Evolutionary conservation across 2,329 filamentous ascomycete genomes (phyloP), one percentile per base, ranked within the genome.

Genomic region (Pyrenochaeta sp.): DNA sequence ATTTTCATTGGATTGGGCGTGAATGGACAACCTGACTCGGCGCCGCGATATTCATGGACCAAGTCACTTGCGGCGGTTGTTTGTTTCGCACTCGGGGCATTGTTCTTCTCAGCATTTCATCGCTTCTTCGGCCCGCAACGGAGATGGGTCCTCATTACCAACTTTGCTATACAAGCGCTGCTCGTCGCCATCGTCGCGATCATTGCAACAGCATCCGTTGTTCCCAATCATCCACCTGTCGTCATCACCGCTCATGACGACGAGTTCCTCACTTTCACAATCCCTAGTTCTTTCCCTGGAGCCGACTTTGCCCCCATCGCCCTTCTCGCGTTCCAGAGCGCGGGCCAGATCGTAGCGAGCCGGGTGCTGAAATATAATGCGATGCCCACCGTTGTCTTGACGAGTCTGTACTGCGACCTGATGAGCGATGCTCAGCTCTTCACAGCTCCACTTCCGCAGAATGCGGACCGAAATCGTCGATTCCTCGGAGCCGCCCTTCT

Each of bases 1-100:
- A 79, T 86, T 55, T 84, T 85, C 68, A 74, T 86, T 26, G 82
- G 80, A 13, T 78, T 86, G 15, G 82, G 81, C 41, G 78, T 81
- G 9, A 77, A 81, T 3, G 67, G 69, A 20, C 79, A 82, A 32
- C 81, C 79, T 3, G 62, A 72, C 14, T 72, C 71, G 11, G 68
- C 80, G 44, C 79, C 46, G 20, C 44, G 29, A 79, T 3, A 50
- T 34, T 50, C 45, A 1, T 55, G 51, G 51, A 30, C 42, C 4
- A 48, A 48, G 36, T 48, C 53, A 8, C 29, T 56, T 23, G 29
- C 24, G 9, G 44, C 73, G 73, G 41, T 81, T 77, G 41, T 83
- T 77, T 80, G 68, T 79, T 37, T 79, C 76, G 44, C 79, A 79
- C 2, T 71, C 80, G 14, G 69, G 76, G 48, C 40, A 11, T 26